These are phyloP conservation scores for Dalbergia cochinchinensis DNA, from an alignment of 306 rosid species.

Conservation along the genomic window DNA sequence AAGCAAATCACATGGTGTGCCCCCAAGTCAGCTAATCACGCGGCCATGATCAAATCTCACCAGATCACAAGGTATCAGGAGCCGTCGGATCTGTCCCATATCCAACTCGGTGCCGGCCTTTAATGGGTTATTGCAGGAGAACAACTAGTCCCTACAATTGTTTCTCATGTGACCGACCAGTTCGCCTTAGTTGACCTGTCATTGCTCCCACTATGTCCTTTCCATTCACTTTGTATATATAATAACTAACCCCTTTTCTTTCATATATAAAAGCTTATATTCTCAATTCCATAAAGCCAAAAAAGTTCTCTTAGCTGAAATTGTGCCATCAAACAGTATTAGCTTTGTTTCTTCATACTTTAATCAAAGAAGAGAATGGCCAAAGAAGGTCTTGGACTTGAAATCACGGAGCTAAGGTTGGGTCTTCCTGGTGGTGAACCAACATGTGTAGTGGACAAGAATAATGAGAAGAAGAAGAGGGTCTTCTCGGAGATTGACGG, in stretches of 20 bases:
- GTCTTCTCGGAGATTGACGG: constrained; percentile 58
- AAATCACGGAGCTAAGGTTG: constrained; percentile 82
- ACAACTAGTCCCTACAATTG: constrained; percentile 68
- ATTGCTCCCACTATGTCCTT: constrained; percentile 55
- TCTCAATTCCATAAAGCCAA: background rate
- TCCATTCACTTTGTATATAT: constrained; percentile 36
- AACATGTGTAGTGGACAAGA: constrained; percentile 26
- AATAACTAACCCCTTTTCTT: constrained; percentile 1
- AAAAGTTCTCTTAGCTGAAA: background rate
- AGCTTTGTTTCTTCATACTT: background rate
- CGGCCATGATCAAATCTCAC: constrained; percentile 58
- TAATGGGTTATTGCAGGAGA: constrained; percentile 51
- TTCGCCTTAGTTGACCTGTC: constrained; percentile 67
- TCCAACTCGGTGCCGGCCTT: constrained; percentile 66
- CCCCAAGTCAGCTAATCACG: constrained; percentile 53
- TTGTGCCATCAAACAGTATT: background rate
- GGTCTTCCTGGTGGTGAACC: constrained; percentile 61
- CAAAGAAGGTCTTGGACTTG: constrained; percentile 66
- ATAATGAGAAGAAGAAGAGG: constrained; percentile 74
- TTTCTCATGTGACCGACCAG: constrained; percentile 85
- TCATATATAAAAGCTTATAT: background rate
- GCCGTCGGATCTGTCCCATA: constrained; percentile 62
- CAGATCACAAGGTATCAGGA: constrained; percentile 48
- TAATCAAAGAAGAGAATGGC: constrained; percentile 47
- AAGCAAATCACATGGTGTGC: constrained; percentile 67